Conservation (phyloP, 2,329 filamentous ascomycete species). For the Penicillium italicum region DNA sequence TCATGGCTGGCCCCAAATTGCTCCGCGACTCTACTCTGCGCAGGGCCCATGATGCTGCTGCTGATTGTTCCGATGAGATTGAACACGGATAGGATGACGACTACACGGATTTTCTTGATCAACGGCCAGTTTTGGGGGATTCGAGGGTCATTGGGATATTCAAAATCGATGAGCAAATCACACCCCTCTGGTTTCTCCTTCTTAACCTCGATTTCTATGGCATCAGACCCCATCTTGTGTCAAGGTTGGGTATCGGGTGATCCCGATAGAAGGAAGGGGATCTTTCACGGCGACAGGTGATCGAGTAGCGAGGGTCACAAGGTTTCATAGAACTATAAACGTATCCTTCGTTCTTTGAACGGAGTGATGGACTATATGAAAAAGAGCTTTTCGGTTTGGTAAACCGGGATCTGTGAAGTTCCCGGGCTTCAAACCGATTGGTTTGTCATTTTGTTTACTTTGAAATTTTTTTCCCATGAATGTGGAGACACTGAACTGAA, state of each 20-base stretch:
- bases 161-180: not conserved
- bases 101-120: not conserved
- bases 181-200: not conserved
- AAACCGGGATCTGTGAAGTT: not conserved
- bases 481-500: not conserved
- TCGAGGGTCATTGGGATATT: not conserved
- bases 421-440: too few species aligned
- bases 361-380: not conserved
- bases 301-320: not conserved
- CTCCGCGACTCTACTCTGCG: not conserved
- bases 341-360: not conserved
- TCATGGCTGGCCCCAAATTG: not conserved
- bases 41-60: not conserved
- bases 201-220: not conserved
- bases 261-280: not conserved
- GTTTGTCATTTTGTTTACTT: too few species aligned
- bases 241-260: not conserved
- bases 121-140: not conserved
- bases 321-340: not conserved
- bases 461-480: not conserved
- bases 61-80: not conserved
- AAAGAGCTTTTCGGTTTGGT: not conserved
- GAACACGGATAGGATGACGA: not conserved
- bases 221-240: not conserved
- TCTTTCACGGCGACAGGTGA: not conserved